Evolutionary conservation across 441 rosid genomes (phyloP).

Genomic region (Monsonia emarginata): DNA sequence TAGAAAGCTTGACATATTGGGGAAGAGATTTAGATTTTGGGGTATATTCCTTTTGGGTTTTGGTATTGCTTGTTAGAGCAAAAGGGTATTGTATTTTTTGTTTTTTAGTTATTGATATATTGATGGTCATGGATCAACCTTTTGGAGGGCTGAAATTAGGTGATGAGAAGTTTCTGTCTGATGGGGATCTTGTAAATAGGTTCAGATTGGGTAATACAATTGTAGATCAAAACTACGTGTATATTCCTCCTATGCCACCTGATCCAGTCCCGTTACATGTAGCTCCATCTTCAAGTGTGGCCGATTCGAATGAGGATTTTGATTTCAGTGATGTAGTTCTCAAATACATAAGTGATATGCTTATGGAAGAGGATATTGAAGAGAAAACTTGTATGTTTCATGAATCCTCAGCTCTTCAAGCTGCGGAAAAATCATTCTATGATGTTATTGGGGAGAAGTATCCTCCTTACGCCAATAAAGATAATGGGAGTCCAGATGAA

Average conservation of each 20-base stretch:
- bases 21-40: neutral
- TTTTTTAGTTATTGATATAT: neutral
- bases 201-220: constrained; percentile 16
- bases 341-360: constrained; percentile 30
- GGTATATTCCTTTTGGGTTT: neutral
- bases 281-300: constrained; percentile 2
- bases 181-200: constrained; percentile 19
- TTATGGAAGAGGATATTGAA: constrained; percentile 39
- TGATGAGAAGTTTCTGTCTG: constrained; percentile 17
- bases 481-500: constrained; percentile 16
- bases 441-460: constrained; percentile 33
- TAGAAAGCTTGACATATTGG: neutral
- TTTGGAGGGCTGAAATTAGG: constrained; percentile 20
- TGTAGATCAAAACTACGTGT: constrained; percentile 6
- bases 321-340: constrained; percentile 38
- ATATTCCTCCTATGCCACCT: constrained; percentile 16
- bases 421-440: constrained; percentile 36
- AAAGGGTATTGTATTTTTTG: neutral
- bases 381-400: constrained; percentile 35
- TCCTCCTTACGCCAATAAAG: constrained; percentile 22
- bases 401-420: constrained; percentile 40
- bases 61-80: neutral
- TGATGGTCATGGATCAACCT: constrained; percentile 32
- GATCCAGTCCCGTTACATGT: constrained; percentile 7
- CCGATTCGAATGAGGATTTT: constrained; percentile 25